Base-by-base conservation (phyloP, 352 stramenopile genomes). In the Phytophthora cactorum region DNA sequence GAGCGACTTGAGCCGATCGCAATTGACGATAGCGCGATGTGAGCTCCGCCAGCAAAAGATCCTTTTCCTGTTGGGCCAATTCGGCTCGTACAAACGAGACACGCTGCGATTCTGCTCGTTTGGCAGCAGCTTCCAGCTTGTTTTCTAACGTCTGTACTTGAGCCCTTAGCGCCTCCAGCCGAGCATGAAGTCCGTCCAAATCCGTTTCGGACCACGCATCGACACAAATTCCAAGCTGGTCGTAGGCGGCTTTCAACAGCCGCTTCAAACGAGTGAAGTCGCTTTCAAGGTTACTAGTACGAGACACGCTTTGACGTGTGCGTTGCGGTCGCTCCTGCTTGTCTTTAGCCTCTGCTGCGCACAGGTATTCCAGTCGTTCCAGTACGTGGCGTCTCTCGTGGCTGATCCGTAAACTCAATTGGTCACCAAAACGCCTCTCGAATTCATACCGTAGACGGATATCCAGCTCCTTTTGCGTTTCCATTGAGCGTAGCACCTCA, bases 371-470 rank as follows among this genome's bases (percentile, higher is more conserved):
- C 5, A 90, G 77, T 1, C 72, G 69, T 10, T 80, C 72, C 1
- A 92, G 61, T 8, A 90, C 57, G 8, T 77, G 78, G 29, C 78
- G 82, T 47, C 81, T 72, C 57, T 92, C 84, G 50, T 88, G 73
- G 32, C 64, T 86, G 12, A 90, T 61, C 5, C 84, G 78, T 17
- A 87, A 27, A 29, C 80, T 84, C 3, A 92, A 52, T 65, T 87
- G 82, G 0, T 88, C 72, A 28, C 78, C 53, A 59, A 84, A 90
- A 6, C 72, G 79, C 44, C 57, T 72, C 50, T 90, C 79, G 31
- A 82, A 88, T 39, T 87, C 76, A 45, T 80, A 77, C 4, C 67
- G 71, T 14, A 92, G 46, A 10, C 72, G 78, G 2, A 52, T 41
- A 50, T 84, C 70, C 7, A 76, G 27, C 25, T 77, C 72, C 1